A percentile compares a stretch with the other conserved stretches of the same genome.
Conservation (phyloP, 305 asterid species). For the Coffea humblotiana region DNA sequence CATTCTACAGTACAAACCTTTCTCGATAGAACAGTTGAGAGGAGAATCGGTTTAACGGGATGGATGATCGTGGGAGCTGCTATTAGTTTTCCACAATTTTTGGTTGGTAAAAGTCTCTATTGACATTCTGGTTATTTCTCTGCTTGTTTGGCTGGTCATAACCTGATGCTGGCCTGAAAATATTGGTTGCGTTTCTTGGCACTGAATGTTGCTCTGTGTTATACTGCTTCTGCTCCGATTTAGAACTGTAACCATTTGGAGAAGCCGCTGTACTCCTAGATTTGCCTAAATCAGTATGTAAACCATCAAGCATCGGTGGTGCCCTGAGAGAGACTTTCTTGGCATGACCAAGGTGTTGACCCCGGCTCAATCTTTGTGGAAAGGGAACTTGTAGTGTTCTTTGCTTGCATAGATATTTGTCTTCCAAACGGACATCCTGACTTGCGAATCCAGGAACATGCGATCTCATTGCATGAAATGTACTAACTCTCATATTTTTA, state of each 20-base stretch:
- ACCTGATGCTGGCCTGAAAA: too few relatives aligned
- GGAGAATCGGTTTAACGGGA: not conserved
- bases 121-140: not conserved
- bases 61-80: not conserved
- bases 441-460: slow-evolving; percentile 53
- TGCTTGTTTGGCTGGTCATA: slow-evolving; percentile 10
- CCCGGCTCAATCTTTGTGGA: slow-evolving; percentile 37
- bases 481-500: slow-evolving; percentile 41
- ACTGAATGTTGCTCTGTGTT: slow-evolving; percentile 4
- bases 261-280: not conserved
- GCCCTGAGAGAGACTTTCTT: slow-evolving; percentile 20
- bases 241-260: slow-evolving; percentile 16
- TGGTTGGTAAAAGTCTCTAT: too few relatives aligned
- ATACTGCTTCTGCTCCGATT: slow-evolving; percentile 12
- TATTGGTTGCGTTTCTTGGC: too few relatives aligned
- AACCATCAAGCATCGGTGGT: slow-evolving; percentile 2
- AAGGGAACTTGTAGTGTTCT: slow-evolving; percentile 45
- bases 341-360: slow-evolving; percentile 13
- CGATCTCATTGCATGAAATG: slow-evolving; percentile 45
- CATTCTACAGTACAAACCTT: not conserved
- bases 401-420: slow-evolving; percentile 39
- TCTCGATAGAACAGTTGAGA: not conserved
- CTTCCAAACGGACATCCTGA: slow-evolving; percentile 56
- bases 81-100: not conserved
- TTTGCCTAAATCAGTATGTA: not conserved